Evolutionary conservation across 1,139 yeast genomes (phyloP).

Genomic region (Petasospora rhodanensis): DNA sequence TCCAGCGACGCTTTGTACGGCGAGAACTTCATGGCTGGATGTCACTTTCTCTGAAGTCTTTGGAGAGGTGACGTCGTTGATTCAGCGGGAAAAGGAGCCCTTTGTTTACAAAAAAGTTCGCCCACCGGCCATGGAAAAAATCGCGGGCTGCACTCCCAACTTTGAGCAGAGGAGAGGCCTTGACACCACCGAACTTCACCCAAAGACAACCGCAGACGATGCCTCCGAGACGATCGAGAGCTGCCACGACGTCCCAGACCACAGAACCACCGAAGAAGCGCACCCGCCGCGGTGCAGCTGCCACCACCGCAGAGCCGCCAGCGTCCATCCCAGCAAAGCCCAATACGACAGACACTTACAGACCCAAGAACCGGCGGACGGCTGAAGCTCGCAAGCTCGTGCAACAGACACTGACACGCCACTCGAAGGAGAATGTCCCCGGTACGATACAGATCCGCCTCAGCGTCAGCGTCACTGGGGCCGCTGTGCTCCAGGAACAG

Average conservation of each 20-base stretch:
- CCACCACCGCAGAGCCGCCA: no score
- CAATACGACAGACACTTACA: no score
- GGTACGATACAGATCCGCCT: slow-evolving; percentile 5
- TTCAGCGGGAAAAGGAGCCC: neutral
- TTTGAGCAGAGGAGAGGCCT: no score
- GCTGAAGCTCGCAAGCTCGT: no score
- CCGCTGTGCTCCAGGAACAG: slow-evolving; percentile 5
- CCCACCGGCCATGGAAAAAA: no score
- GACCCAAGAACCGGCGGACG: no score
- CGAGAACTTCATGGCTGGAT: slow-evolving; percentile 3
- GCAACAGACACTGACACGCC: slow-evolving; percentile 10
- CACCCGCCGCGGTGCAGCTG: no score
- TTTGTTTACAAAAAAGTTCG: no score
- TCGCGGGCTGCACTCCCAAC: no score
- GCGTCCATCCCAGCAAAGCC: slow-evolving; percentile 6
- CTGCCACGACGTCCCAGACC: neutral
- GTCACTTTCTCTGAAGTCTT: no score
- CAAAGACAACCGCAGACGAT: slow-evolving; percentile 7
- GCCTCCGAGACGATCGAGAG: slow-evolving; percentile 25
- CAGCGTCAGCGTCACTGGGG: slow-evolving; percentile 12
- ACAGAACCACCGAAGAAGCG: slow-evolving; percentile 6
- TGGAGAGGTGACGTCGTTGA: no score
- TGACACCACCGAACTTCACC: neutral
- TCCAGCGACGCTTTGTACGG: slow-evolving; percentile 1
- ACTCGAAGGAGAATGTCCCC: no score